phyloP scores from a whole-genome alignment of 768 basidiomycete species.

The Tubosaeta sp. region DNA sequence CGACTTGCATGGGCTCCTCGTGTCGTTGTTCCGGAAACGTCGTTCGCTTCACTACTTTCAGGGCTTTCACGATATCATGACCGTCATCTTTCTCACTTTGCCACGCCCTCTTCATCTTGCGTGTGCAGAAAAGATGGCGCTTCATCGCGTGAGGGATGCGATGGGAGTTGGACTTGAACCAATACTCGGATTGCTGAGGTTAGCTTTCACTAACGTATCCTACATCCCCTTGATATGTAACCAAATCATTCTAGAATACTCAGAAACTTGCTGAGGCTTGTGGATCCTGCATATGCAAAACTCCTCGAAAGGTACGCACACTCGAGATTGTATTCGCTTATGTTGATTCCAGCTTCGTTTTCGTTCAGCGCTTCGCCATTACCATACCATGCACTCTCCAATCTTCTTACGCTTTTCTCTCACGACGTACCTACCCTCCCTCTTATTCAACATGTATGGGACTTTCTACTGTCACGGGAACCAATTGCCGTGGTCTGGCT shows the following conservation, averaged over 20 bases:
- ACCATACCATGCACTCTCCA: constrained; percentile 87
- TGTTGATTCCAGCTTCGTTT: neutral
- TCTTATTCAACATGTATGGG: constrained; percentile 88
- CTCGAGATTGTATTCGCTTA: neutral
- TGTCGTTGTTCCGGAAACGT: constrained; percentile 67
- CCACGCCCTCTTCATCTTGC: constrained; percentile 53
- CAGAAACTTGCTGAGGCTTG: constrained; percentile 65
- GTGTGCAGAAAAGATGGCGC: constrained; percentile 41
- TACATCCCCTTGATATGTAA: neutral
- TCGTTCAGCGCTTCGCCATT: constrained; percentile 61
- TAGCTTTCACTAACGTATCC: neutral
- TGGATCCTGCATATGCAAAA: constrained; percentile 66
- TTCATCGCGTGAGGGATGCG: constrained; percentile 63
- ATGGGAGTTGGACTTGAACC: constrained; percentile 87
- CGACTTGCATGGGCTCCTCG: constrained; percentile 67
- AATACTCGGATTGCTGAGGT: constrained; percentile 77
- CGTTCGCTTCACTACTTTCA: constrained; percentile 79
- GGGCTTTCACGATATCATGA: constrained; percentile 92
- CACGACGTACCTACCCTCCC: constrained; percentile 90
- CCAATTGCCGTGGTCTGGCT: constrained; percentile 82
- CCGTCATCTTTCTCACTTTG: constrained; percentile 75
- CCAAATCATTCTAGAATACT: constrained; percentile 48
- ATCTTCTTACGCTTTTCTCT: constrained; percentile 86
- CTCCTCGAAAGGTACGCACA: constrained; percentile 59
- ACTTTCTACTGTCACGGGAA: constrained; percentile 79